Evolutionary conservation across 1,139 yeast species (phyloP).

Genomic region (Suhomyces bokatorum): DNA sequence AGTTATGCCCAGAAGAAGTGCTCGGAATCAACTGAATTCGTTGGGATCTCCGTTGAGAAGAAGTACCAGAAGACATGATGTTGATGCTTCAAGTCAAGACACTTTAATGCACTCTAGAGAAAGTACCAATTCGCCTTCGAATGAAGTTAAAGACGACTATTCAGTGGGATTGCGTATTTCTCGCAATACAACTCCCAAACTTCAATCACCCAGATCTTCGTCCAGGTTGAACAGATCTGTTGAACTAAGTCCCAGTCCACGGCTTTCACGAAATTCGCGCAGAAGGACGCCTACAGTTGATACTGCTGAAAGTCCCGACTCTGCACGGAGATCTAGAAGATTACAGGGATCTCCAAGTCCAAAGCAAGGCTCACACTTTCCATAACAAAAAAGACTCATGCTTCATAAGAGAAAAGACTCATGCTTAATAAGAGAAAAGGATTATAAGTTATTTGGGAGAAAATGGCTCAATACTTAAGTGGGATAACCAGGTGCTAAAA

Average conservation of each 20-base stretch:
- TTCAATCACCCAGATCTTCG: neutral
- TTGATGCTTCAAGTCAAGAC: neutral
- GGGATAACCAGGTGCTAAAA: no score
- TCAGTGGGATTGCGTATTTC: neutral
- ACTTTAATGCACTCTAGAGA: neutral
- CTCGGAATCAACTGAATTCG: neutral
- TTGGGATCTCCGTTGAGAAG: neutral
- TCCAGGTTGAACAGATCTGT: neutral
- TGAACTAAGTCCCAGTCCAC: neutral
- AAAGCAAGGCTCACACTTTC: no score
- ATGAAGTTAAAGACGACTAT: neutral
- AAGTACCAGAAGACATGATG: neutral
- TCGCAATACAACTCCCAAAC: neutral
- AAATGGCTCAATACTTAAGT: no score
- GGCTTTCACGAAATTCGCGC: neutral
- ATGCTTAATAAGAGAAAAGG: no score
- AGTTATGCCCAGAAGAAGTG: neutral
- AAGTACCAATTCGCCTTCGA: neutral
- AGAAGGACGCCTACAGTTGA: neutral
- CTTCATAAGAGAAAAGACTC: no score
- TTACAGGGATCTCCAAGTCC: neutral
- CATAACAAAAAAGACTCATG: no score
- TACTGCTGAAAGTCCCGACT: neutral
- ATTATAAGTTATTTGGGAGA: no score
- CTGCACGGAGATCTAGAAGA: neutral